Evolutionary conservation across 352 stramenopile species (phyloP).

Genomic region (Phytopythium litorale): DNA sequence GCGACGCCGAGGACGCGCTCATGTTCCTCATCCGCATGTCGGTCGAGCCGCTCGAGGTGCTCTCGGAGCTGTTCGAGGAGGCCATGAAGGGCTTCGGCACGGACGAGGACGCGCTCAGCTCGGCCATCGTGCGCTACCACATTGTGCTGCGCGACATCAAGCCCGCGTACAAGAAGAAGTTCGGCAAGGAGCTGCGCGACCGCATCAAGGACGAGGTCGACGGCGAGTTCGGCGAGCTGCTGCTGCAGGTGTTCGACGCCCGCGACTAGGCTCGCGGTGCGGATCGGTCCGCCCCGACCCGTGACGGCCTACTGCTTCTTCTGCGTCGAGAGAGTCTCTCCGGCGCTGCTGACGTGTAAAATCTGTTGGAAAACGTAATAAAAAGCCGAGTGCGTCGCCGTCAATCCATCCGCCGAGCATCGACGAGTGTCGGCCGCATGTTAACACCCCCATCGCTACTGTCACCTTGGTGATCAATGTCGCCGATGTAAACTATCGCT

Average conservation of each 20-base stretch:
- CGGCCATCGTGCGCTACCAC: conserved; percentile 76
- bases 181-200: conserved; percentile 74
- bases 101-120: conserved; percentile 60
- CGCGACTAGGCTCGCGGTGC: conserved; percentile 7
- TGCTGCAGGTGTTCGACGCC: conserved; percentile 62
- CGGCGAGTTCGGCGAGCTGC: conserved; percentile 66
- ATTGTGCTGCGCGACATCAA: conserved; percentile 78
- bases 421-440: too few species aligned
- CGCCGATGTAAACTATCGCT: too few species aligned
- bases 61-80: conserved; percentile 64
- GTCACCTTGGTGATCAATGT: too few species aligned
- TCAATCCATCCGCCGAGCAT: background rate
- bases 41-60: conserved; percentile 52
- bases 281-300: too few species aligned
- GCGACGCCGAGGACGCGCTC: conserved; percentile 52
- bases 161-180: conserved; percentile 80
- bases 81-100: conserved; percentile 74
- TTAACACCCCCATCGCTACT: too few species aligned
- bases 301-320: too few species aligned
- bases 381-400: background rate
- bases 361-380: conserved; percentile 3
- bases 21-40: conserved; percentile 67
- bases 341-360: background rate
- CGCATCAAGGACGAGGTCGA: conserved; percentile 74
- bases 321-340: background rate